phyloP scores from a whole-genome alignment of 495 filamentous ascomycete genomes.

The Umbilicaria muhlenbergii region DNA sequence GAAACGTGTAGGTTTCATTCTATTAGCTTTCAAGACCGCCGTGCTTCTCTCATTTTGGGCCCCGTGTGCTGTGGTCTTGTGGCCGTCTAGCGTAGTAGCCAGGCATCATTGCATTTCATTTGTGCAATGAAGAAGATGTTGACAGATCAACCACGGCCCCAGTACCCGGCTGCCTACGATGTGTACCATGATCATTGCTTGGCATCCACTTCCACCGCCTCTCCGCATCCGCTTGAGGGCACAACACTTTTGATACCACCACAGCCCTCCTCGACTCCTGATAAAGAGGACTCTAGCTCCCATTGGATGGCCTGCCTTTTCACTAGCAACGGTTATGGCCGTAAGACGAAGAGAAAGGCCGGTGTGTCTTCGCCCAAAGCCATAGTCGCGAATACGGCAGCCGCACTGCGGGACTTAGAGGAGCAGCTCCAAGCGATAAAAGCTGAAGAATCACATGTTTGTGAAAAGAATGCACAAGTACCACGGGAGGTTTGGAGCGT shows the following conservation, averaged over 20 bases:
- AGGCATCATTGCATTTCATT: too few relatives aligned
- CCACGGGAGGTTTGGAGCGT: slow-evolving; percentile 21
- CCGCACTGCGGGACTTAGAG: slow-evolving; percentile 25
- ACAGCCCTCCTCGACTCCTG: slow-evolving; percentile 11
- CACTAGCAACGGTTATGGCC: slow-evolving; percentile 23
- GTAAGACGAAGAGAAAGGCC: slow-evolving; percentile 7
- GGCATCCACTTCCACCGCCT: neutral
- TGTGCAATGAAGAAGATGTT: neutral
- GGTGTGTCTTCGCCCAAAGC: slow-evolving; percentile 4
- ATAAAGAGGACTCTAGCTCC: slow-evolving; percentile 5
- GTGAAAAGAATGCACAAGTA: neutral
- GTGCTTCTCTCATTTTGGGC: neutral
- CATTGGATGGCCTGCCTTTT: slow-evolving; percentile 37
- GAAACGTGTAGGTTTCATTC: slow-evolving; percentile 14
- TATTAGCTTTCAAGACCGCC: neutral
- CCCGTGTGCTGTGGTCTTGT: too few relatives aligned
- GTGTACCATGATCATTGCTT: slow-evolving; percentile 23
- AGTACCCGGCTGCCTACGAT: slow-evolving; percentile 28
- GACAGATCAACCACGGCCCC: neutral
- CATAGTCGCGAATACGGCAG: slow-evolving; percentile 24
- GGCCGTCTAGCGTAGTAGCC: too few relatives aligned
- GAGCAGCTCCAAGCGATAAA: slow-evolving; percentile 13
- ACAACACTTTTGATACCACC: slow-evolving; percentile 31
- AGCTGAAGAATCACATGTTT: neutral
- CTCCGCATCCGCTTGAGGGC: slow-evolving; percentile 14